Evolutionary conservation across 108 stramenopile species (phyloP).

Genomic region (Cylindrotheca closterium): DNA sequence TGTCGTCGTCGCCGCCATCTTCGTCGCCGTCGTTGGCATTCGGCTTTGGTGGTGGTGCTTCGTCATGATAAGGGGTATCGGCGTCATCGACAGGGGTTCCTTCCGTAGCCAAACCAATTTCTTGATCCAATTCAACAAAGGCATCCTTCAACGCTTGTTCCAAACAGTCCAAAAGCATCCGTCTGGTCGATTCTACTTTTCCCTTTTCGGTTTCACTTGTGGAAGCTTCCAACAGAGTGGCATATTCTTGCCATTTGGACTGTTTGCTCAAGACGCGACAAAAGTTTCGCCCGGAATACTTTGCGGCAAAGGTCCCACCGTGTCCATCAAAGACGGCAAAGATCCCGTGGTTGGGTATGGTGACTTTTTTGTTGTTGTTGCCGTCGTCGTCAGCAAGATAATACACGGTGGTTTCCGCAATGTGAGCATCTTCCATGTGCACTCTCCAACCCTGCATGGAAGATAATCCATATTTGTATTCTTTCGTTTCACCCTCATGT

Average conservation of each 20-base stretch:
- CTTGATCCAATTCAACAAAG: slow-evolving; percentile 80
- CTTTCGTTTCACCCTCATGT: slow-evolving; percentile 40
- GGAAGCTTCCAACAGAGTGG: not conserved
- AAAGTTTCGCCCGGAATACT: slow-evolving; percentile 65
- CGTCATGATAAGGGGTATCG: slow-evolving; percentile 11
- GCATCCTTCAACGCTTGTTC: slow-evolving; percentile 59
- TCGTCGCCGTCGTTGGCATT: too few relatives aligned
- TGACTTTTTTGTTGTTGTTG: slow-evolving; percentile 5
- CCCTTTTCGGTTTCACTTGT: not conserved
- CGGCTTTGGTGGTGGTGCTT: slow-evolving; percentile 1
- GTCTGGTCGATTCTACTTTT: slow-evolving; percentile 27
- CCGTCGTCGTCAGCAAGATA: not conserved
- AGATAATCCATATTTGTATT: slow-evolving; percentile 59
- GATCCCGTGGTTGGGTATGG: slow-evolving; percentile 52
- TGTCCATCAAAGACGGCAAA: slow-evolving; percentile 93
- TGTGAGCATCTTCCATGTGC: slow-evolving; percentile 89
- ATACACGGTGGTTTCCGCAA: slow-evolving; percentile 22
- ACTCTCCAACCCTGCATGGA: slow-evolving; percentile 90
- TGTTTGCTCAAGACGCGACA: slow-evolving; percentile 54
- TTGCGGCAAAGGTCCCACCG: slow-evolving; percentile 79
- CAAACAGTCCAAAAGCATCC: slow-evolving; percentile 29
- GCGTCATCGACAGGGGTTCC: slow-evolving; percentile 22
- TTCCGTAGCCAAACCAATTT: slow-evolving; percentile 36
- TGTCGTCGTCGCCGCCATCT: not conserved
- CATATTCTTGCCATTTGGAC: slow-evolving; percentile 56